Evolutionary conservation across 345 rosid genomes (phyloP), one percentile per base, ranked within the genome.

Genomic region (Cardamine occulta): DNA sequence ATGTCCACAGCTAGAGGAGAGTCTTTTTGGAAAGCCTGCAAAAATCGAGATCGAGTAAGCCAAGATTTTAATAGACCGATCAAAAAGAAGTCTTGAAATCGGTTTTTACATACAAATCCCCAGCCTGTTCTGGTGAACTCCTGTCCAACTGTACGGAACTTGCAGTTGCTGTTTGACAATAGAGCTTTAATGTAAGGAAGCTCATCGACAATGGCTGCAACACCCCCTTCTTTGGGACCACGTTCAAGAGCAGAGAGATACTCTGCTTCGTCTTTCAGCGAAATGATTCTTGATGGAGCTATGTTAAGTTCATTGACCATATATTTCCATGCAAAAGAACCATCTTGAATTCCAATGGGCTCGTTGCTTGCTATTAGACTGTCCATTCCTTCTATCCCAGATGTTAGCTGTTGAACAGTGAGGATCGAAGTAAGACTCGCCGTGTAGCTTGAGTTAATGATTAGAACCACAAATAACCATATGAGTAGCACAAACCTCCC

Each of bases 351-450:
- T 71, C 98, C 98, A 19, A 94, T 88, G 12, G 87, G 90, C 35
- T 88, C 95, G 11, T 63, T 83, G 63, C 91, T 79, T 37, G 90
- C 44, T 73, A 86, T 86, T 81, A 94, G 80, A 70, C 70, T 81
- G 74, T 94, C 97, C 26, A 94, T 88, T 74, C 97, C 98, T 78
- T 82, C 84, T 31, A 94, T 88, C 37, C 89, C 79, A 3, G 97
- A 91, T 13, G 93, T 82, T 65, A 94, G 73, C 74, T 91, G 91
- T 79, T 91, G 97, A 63, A 90, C 96, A 0, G 98, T 94, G 68
- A 94, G 95, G 83, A 94, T 90, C 21, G 98, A 94, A 9, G 95
- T 94, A 85, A 94, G 85, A 75, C 97, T 94, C 21, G 97, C 98
- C 0, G 98, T 94, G 85, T 91, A 94, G 83, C 98, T 94, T 72